A percentile compares a stretch with the other conserved stretches of the same genome.
Conservation (phyloP, 164 flowering plant genomes). For the Saururus chinensis region DNA sequence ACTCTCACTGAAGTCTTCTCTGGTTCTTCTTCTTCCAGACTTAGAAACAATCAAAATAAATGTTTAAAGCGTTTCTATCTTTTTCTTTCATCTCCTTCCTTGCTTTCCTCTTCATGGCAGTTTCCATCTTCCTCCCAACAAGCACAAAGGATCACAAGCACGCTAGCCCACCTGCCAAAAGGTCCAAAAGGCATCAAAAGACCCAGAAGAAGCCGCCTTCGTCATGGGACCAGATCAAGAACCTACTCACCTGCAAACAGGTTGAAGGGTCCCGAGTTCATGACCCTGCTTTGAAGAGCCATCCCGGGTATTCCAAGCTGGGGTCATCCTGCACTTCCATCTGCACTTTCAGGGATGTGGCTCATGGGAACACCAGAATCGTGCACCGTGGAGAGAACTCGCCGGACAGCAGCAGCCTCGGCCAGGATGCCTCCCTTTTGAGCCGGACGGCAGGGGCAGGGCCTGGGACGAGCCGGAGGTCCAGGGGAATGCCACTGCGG, state of each 20-base stretch:
- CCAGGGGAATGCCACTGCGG: slow-evolving; percentile 29
- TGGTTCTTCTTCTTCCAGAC: neutral
- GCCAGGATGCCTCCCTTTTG: slow-evolving; percentile 45
- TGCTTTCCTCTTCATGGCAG: slow-evolving; percentile 34
- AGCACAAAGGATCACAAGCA: slow-evolving; percentile 10
- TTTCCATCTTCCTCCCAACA: slow-evolving; percentile 38
- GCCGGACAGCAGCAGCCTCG: slow-evolving; percentile 56
- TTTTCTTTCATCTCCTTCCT: slow-evolving; percentile 7
- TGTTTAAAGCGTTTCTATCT: neutral
- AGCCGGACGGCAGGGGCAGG: slow-evolving; percentile 22
- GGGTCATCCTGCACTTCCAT: slow-evolving; percentile 68
- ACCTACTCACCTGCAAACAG: slow-evolving; percentile 71
- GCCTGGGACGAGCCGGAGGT: slow-evolving; percentile 30
- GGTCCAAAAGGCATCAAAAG: slow-evolving; percentile 20
- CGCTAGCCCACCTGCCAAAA: slow-evolving; percentile 17
- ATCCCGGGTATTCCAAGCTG: slow-evolving; percentile 31
- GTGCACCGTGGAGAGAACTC: slow-evolving; percentile 84
- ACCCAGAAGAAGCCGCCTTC: slow-evolving; percentile 22
- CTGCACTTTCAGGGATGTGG: slow-evolving; percentile 72
- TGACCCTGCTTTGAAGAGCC: slow-evolving; percentile 29
- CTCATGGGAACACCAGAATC: slow-evolving; percentile 65
- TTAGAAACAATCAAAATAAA: neutral
- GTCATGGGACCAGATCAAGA: slow-evolving; percentile 94
- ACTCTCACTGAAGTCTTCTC: neutral
- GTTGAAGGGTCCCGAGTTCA: slow-evolving; percentile 45